Percentiles rank a stretch among this genome's conserved stretches.
These are phyloP conservation scores for Pseudogymnoascus sp. DNA, from an alignment of 2,329 filamentous ascomycete genomes.

Conservation along the genomic window DNA sequence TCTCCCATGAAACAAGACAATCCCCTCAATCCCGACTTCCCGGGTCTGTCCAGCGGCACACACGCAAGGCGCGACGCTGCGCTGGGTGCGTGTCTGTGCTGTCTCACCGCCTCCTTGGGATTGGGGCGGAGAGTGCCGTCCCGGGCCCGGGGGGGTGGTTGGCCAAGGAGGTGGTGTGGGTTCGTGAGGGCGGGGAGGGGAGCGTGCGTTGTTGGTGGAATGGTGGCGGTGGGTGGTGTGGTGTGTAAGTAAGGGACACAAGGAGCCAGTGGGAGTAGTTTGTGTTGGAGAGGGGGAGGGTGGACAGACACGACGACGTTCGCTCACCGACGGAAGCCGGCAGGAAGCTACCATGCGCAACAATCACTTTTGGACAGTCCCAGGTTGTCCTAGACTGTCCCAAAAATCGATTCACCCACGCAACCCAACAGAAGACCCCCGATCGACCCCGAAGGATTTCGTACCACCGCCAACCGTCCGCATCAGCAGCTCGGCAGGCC, in stretches of 20 bases:
- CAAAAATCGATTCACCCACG: too few species aligned
- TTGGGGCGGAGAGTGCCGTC: background rate
- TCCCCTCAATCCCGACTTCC: background rate
- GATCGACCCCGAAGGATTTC: background rate
- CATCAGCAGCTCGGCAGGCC: background rate
- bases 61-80: background rate
- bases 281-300: background rate
- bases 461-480: background rate
- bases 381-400: background rate
- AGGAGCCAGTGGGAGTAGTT: background rate
- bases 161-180: background rate
- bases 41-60: background rate
- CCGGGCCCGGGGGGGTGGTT: background rate
- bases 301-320: background rate
- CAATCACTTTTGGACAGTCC: background rate
- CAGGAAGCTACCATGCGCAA: background rate
- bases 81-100: background rate
- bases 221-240: background rate
- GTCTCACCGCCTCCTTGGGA: constrained; percentile 2
- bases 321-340: background rate
- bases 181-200: background rate
- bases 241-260: background rate
- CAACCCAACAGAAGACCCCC: background rate
- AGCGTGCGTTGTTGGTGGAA: background rate
- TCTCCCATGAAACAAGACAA: background rate